These are phyloP conservation scores for Lachancea mirantina DNA, from an alignment of 805 yeast genomes.

Conservation along the genomic window DNA sequence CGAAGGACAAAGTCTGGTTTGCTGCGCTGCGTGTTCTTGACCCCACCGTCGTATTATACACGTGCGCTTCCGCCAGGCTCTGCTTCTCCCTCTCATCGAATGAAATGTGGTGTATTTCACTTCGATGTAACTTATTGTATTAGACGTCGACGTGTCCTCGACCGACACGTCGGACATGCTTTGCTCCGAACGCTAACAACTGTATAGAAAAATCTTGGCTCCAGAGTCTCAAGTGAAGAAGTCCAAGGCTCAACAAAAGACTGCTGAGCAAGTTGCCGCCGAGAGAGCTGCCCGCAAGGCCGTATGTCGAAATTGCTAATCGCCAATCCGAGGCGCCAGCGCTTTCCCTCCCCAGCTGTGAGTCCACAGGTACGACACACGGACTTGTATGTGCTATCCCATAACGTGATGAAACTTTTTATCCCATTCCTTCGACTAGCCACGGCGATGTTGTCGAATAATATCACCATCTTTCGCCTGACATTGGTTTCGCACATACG, in stretches of 20 bases:
- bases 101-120: slow-evolving; percentile 35
- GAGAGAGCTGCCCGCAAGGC: slow-evolving; percentile 71
- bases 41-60: slow-evolving; percentile 6
- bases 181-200: slow-evolving; percentile 1
- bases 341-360: slow-evolving; percentile 10
- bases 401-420: slow-evolving; percentile 43
- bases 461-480: slow-evolving; percentile 77
- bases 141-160: no score
- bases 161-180: no score
- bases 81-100: slow-evolving; percentile 34
- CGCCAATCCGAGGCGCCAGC: no score
- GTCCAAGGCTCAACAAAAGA: slow-evolving; percentile 70
- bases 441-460: slow-evolving; percentile 59
- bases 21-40: no score
- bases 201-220: slow-evolving; percentile 37
- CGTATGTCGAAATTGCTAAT: slow-evolving; percentile 68
- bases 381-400: background rate
- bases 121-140: slow-evolving; percentile 33
- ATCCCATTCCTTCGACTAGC: slow-evolving; percentile 51
- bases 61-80: slow-evolving; percentile 26
- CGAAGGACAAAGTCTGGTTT: no score
- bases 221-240: slow-evolving; percentile 87
- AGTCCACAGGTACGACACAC: slow-evolving; percentile 12
- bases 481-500: slow-evolving; percentile 20
- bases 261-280: slow-evolving; percentile 71